A percentile compares a stretch with the other conserved stretches of the same genome.
Evolutionary conservation across 805 yeast genomes (phyloP).

Genomic region (Lachancea quebecensis): DNA sequence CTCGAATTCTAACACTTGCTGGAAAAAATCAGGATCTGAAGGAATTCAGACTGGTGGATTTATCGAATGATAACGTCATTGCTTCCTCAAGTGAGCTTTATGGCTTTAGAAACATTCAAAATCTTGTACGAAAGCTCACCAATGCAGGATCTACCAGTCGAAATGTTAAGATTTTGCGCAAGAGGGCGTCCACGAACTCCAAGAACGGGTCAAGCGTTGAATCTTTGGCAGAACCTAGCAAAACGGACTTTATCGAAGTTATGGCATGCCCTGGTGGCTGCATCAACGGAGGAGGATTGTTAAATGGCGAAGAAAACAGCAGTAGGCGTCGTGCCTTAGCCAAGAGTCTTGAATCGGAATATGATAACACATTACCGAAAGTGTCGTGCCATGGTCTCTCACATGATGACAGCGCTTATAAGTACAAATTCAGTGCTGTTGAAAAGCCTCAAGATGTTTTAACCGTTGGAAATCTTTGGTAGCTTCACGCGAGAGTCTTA

Average conservation of each 20-base stretch:
- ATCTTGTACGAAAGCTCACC: slow-evolving; percentile 76
- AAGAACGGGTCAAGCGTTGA: slow-evolving; percentile 8
- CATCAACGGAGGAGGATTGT: slow-evolving; percentile 94
- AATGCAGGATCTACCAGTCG: slow-evolving; percentile 15
- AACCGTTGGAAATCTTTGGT: slow-evolving; percentile 25
- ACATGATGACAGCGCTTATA: slow-evolving; percentile 5
- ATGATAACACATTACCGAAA: slow-evolving; percentile 1
- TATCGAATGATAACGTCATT: slow-evolving; percentile 35
- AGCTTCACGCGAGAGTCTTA: neutral
- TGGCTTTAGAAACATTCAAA: slow-evolving; percentile 93
- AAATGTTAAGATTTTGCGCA: slow-evolving; percentile 25
- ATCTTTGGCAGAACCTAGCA: slow-evolving; percentile 50
- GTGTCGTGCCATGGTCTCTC: neutral
- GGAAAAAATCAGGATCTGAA: slow-evolving; percentile 75
- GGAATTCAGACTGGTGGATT: slow-evolving; percentile 52
- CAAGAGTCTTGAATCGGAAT: slow-evolving; percentile 10
- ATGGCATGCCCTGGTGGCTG: slow-evolving; percentile 99
- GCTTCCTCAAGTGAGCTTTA: slow-evolving; percentile 64
- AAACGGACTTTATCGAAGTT: slow-evolving; percentile 79
- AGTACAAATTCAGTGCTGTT: slow-evolving; percentile 18
- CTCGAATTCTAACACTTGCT: slow-evolving; percentile 35
- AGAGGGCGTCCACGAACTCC: slow-evolving; percentile 18
- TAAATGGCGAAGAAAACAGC: slow-evolving; percentile 38
- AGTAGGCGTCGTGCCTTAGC: slow-evolving; percentile 14
- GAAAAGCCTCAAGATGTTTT: slow-evolving; percentile 14